Conservation (phyloP, 176 grass and related monocot genomes). For the Chloris gayana region DNA sequence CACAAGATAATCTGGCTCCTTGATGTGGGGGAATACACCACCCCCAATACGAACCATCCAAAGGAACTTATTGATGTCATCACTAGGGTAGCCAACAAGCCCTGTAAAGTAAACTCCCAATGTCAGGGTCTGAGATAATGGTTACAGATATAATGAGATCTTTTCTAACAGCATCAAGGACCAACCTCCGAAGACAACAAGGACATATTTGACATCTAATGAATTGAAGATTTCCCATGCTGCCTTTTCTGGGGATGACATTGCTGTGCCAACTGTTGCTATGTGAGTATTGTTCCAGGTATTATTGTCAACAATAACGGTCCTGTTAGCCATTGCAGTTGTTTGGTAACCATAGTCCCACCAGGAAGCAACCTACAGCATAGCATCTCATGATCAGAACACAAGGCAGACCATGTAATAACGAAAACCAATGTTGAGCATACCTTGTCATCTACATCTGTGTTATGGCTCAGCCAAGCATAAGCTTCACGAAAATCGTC, state of each 20-base stretch:
- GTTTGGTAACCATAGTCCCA: constrained; percentile 99
- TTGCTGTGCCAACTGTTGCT: constrained; percentile 98
- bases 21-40: constrained; percentile 99
- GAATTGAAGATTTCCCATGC: constrained; percentile 99
- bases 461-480: constrained; percentile 98
- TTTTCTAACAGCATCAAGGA: background rate
- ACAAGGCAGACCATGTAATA: constrained; percentile 14
- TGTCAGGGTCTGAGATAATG: constrained; percentile 37
- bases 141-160: background rate
- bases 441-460: constrained; percentile 99
- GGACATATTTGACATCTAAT: constrained; percentile 98
- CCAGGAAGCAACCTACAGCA: constrained; percentile 91
- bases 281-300: constrained; percentile 99
- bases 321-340: constrained; percentile 99
- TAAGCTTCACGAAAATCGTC: constrained; percentile 99
- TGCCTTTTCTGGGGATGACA: constrained; percentile 98
- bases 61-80: constrained; percentile 99
- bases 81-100: constrained; percentile 98
- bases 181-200: constrained; percentile 98
- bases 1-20: constrained; percentile 99
- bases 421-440: constrained; percentile 7
- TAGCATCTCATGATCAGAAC: constrained; percentile 30
- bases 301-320: constrained; percentile 99
- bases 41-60: constrained; percentile 99
- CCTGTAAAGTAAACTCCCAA: constrained; percentile 57